phyloP scores from a whole-genome alignment of 2,329 filamentous ascomycete species.

The Sclerotinia borealis region DNA sequence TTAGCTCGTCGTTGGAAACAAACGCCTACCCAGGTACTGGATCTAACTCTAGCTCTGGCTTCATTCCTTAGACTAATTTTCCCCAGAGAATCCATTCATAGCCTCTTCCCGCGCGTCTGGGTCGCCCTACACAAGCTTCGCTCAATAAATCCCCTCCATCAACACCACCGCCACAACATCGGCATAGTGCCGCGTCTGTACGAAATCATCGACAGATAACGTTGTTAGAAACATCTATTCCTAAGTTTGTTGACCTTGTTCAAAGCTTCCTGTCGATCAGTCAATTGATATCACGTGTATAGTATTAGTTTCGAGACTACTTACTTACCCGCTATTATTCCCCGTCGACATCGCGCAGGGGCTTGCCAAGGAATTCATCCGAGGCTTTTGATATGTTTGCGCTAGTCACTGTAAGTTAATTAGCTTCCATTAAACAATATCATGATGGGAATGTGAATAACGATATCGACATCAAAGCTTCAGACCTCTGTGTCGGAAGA shows the following conservation, averaged over 20 bases:
- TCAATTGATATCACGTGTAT: neutral
- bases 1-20: conserved; percentile 11
- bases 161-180: neutral
- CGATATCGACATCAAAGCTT: neutral
- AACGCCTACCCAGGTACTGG: conserved; percentile 14
- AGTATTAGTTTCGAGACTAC: neutral
- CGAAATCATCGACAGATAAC: neutral
- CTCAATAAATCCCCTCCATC: conserved; percentile 7
- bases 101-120: conserved; percentile 23
- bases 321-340: neutral
- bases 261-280: neutral
- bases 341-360: conserved; percentile 5
- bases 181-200: neutral
- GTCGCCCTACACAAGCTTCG: conserved; percentile 27
- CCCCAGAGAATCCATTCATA: conserved; percentile 18
- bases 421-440: conserved; percentile 19
- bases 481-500: neutral
- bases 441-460: neutral
- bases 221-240: neutral
- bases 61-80: conserved; percentile 12
- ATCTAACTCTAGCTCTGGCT: conserved; percentile 10
- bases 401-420: conserved; percentile 24
- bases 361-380: conserved; percentile 18
- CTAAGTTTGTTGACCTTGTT: neutral
- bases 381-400: conserved; percentile 15